These are phyloP conservation scores for Xylaria longipes DNA, from an alignment of 495 filamentous ascomycete genomes.

Conservation along the genomic window DNA sequence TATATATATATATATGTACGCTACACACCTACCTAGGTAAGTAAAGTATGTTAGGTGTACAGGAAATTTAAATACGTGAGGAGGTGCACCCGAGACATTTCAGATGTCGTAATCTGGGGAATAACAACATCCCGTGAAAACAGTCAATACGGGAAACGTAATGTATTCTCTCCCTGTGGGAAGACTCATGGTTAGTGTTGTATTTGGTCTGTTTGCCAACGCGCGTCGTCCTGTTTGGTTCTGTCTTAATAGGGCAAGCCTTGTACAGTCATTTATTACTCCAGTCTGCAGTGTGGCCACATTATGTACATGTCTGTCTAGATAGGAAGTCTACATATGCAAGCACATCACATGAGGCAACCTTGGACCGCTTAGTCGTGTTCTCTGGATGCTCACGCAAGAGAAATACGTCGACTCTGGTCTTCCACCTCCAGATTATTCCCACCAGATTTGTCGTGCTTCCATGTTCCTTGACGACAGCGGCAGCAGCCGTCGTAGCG, in stretches of 20 bases:
- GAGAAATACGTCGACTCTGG: background rate
- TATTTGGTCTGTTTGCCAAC: background rate
- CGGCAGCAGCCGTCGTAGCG: background rate
- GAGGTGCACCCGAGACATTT: slow-evolving; percentile 12
- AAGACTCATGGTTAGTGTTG: background rate
- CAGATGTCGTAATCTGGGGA: background rate
- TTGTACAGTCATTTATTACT: slow-evolving; percentile 4
- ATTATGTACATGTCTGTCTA: background rate
- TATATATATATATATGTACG: no score
- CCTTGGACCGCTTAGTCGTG: background rate
- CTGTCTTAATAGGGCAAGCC: background rate
- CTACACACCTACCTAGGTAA: background rate
- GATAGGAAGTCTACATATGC: slow-evolving; percentile 8
- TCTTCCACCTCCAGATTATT: background rate
- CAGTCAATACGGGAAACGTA: background rate
- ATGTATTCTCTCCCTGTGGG: background rate
- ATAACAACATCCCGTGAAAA: background rate
- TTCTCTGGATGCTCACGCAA: background rate
- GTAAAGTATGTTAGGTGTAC: background rate
- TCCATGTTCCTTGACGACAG: background rate
- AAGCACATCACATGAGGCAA: background rate
- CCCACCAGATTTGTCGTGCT: background rate
- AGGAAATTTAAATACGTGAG: background rate
- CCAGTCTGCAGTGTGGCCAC: background rate
- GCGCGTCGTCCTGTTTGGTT: slow-evolving; percentile 1